phyloP scores from a whole-genome alignment of 768 basidiomycete genomes.

The Mycena chlorophos region DNA sequence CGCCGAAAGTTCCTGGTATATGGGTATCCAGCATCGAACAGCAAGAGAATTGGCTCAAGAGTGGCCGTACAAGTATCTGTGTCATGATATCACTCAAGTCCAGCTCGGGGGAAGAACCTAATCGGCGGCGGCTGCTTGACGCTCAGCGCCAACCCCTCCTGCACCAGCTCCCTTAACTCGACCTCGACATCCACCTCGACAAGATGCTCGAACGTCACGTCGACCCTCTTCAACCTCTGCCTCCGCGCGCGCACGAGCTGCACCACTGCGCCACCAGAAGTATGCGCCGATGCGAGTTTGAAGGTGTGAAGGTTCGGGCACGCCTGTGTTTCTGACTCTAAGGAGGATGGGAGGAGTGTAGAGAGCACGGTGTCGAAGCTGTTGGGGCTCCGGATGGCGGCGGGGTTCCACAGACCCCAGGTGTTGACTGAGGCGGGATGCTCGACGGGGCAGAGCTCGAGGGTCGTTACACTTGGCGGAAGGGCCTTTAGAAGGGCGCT shows the following conservation, averaged over 20 bases:
- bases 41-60: too few species aligned
- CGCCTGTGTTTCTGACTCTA: too few species aligned
- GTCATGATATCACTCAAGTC: too few species aligned
- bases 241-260: neutral
- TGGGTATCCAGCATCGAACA: too few species aligned
- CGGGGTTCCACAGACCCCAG: neutral
- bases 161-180: too few species aligned
- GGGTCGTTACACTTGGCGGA: neutral
- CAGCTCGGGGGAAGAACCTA: too few species aligned
- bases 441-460: neutral
- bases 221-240: neutral
- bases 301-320: neutral
- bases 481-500: neutral
- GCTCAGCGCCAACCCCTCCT: too few species aligned
- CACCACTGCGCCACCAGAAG: neutral
- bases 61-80: too few species aligned
- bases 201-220: neutral
- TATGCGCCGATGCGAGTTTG: neutral
- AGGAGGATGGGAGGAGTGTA: neutral
- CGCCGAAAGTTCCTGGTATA: too few species aligned
- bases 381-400: neutral
- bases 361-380: neutral
- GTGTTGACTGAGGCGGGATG: neutral
- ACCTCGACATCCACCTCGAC: neutral
- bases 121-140: too few species aligned